Evolutionary conservation across 2,329 filamentous ascomycete species (phyloP).

Genomic region (Plectosphaerella sp.): DNA sequence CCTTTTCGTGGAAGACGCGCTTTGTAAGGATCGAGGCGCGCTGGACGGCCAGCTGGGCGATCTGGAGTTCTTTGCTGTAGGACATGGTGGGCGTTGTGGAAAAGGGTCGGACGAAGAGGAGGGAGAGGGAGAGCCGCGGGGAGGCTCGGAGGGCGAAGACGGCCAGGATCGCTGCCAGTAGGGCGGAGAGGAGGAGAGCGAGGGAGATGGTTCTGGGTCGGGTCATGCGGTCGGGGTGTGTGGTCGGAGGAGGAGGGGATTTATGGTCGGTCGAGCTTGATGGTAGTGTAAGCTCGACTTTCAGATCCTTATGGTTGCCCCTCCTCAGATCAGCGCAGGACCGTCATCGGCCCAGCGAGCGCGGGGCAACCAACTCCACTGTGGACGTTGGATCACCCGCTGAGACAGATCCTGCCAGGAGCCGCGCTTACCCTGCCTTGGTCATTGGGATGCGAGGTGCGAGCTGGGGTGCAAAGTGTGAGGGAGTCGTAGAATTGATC

Average conservation of each 20-base stretch:
- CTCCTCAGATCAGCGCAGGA: no score
- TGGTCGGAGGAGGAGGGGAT: not conserved
- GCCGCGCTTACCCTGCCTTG: no score
- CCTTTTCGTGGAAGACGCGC: conserved; percentile 67
- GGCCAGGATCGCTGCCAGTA: conserved; percentile 12
- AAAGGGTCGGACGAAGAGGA: not conserved
- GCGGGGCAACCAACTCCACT: no score
- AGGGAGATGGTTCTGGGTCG: not conserved
- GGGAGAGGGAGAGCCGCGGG: conserved; percentile 14
- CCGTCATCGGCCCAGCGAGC: no score
- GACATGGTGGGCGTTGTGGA: conserved; percentile 25
- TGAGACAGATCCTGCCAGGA: no score
- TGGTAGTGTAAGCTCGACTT: no score
- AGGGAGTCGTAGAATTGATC: no score
- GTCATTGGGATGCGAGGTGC: no score
- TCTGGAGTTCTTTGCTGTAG: conserved; percentile 74
- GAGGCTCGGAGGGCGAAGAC: conserved; percentile 13
- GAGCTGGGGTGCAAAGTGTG: no score
- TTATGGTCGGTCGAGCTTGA: no score
- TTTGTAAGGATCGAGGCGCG: conserved; percentile 57
- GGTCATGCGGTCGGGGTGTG: not conserved
- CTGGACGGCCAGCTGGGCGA: conserved; percentile 86
- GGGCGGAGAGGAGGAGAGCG: conserved; percentile 7
- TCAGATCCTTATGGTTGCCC: no score
- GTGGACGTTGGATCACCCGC: no score